Base-by-base conservation (phyloP, 768 basidiomycete species). In the Russula sp. region DNA sequence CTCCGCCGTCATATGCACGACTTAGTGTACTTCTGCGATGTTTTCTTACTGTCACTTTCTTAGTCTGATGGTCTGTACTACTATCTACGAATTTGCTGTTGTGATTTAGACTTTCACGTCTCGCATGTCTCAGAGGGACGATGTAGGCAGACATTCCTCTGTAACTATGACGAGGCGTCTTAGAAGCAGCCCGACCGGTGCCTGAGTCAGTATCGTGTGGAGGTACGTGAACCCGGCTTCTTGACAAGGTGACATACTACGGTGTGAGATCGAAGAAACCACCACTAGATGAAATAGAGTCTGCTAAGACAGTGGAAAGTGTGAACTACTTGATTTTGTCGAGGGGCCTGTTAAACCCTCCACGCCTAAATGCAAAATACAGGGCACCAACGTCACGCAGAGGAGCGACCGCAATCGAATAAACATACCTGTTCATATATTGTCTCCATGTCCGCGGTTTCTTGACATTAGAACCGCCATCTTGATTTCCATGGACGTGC, bases 371-470 rank as follows among this genome's bases (percentile, higher is more conserved):
- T 20, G 22, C 22, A 59, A 42, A 6, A 20, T 32, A 27, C 39
- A 66, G 57, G 37, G 59, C 35, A 11, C 34, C 27, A 32, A 39
- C 16, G 37, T 47, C 42, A 52, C 14, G n/a, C 27, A 53, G 22
- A 53, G 47, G 54, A 67, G 59, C 59, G 52, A 34, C 65, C 49
- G 57, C 53, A 63, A 49, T 8, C 44, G 65, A 32, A 31, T 22
- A 37, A 64, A 57, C 80, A 53, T 69, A 86, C 85, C 94, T 83
- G 74, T 98, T 98, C 96, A 99, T 99, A 74, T 99, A 99, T 75
- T 98, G 96, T 67, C 94, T 81, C 95, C 94, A 96, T 31, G 92
- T 95, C 64, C 93, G 79, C 61, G 83, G 83, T 76, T 92, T 94
- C 80, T 90, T 94, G 68, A 88, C 74, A 58, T 83, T 74, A 40